Conservation (phyloP, 345 rosid genomes). For the Trapa incisa region DNA sequence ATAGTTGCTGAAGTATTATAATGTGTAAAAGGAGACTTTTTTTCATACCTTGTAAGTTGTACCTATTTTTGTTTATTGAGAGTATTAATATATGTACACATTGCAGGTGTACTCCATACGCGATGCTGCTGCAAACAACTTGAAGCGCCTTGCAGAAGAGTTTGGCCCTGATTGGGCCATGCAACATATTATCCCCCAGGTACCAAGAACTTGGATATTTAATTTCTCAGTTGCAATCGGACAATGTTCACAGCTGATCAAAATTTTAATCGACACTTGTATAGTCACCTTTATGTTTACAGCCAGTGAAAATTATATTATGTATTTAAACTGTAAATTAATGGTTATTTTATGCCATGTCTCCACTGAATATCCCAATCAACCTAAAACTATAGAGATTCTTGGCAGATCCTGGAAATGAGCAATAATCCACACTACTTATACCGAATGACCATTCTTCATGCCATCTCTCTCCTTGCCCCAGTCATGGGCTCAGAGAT, state of each 20-base stretch:
- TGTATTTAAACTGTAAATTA: background rate
- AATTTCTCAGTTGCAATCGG: background rate
- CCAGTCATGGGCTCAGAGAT: constrained; percentile 88
- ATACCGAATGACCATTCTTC: constrained; percentile 80
- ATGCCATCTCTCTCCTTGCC: constrained; percentile 71
- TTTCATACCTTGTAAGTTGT: background rate
- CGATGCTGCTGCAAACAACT: constrained; percentile 90
- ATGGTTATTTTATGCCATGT: background rate
- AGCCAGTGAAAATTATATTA: background rate
- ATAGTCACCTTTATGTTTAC: background rate
- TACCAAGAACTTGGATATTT: constrained; percentile 10
- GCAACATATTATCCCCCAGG: constrained; percentile 97
- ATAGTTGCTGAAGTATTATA: background rate
- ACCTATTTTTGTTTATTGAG: background rate
- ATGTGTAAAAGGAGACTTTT: background rate
- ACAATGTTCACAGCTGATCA: background rate
- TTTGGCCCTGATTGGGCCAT: constrained; percentile 98
- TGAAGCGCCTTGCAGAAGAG: constrained; percentile 93
- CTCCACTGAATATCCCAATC: background rate
- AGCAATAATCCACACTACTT: constrained; percentile 76
- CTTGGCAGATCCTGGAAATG: constrained; percentile 68
- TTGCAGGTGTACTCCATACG: constrained; percentile 79
- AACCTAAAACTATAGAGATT: background rate
- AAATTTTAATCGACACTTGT: background rate
- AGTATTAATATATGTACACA: background rate